Conservation (phyloP, 2,329 filamentous ascomycete genomes). For the Trematosphaeria pertusa region DNA sequence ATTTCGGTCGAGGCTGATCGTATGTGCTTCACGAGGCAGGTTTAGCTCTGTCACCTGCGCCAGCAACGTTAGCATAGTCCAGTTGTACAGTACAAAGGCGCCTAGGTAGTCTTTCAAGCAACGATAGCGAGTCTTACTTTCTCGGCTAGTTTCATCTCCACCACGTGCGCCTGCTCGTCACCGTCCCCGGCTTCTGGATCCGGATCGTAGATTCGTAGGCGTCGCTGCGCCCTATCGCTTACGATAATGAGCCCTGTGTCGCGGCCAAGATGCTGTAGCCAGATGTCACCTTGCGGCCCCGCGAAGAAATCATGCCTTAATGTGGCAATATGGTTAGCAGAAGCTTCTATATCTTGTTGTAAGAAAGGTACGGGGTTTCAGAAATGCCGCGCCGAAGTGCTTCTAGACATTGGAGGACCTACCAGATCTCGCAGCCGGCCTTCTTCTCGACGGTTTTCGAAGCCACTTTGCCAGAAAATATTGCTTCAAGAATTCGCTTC, state of each 20-base stretch:
- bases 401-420: no score
- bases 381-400: no score
- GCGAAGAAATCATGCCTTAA: conserved; percentile 15
- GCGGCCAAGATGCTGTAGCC: conserved; percentile 8
- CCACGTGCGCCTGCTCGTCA: no score
- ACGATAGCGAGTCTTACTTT: conserved; percentile 1
- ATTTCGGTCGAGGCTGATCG: not conserved
- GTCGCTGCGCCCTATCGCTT: conserved; percentile 11
- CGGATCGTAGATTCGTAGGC: conserved; percentile 11
- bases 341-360: no score
- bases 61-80: no score
- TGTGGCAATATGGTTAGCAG: no score
- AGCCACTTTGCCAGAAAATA: conserved; percentile 7
- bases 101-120: not conserved
- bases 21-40: not conserved
- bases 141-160: conserved; percentile 4
- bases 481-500: conserved; percentile 10
- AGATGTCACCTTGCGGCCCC: conserved; percentile 4
- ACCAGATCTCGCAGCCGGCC: conserved; percentile 12
- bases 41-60: no score
- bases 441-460: not conserved
- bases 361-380: no score
- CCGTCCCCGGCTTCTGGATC: conserved; percentile 1
- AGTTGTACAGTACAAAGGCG: no score
- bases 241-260: conserved; percentile 4